Conservation (phyloP, 208 protist genomes). For the Acanthamoeba healyi region DNA sequence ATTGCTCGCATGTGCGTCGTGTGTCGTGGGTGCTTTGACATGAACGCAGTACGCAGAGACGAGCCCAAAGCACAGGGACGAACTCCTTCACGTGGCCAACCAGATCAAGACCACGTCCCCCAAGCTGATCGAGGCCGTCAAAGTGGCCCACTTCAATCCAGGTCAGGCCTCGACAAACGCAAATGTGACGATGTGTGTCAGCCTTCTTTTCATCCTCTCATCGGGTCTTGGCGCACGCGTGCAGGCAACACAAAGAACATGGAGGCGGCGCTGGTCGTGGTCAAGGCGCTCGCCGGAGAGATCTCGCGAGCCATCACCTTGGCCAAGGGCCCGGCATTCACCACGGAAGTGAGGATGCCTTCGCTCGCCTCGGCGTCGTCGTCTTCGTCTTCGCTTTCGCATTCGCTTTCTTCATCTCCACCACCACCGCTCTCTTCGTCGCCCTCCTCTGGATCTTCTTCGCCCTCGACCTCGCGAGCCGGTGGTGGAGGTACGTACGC, state of each 20-base stretch:
- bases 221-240: too few relatives aligned
- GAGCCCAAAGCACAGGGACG: conserved; percentile 11
- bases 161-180: not conserved
- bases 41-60: conserved; percentile 34
- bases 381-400: not conserved
- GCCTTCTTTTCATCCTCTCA: too few relatives aligned
- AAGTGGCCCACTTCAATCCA: conserved; percentile 47
- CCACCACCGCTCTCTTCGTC: not conserved
- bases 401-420: not conserved
- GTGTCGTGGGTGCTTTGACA: too few relatives aligned
- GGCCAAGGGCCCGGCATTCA: conserved; percentile 43
- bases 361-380: not conserved
- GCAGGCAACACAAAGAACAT: conserved; percentile 22
- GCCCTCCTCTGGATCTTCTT: not conserved
- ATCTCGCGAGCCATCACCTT: conserved; percentile 44
- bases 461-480: not conserved
- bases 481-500: not conserved
- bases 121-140: conserved; percentile 25
- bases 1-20: too few relatives aligned
- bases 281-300: conserved; percentile 17
- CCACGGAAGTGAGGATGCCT: not conserved
- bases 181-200: too few relatives aligned
- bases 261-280: conserved; percentile 27
- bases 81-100: not conserved
- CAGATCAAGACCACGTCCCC: conserved; percentile 26